Evolutionary conservation across 441 rosid species (phyloP).

Genomic region (Jatropha multifida): DNA sequence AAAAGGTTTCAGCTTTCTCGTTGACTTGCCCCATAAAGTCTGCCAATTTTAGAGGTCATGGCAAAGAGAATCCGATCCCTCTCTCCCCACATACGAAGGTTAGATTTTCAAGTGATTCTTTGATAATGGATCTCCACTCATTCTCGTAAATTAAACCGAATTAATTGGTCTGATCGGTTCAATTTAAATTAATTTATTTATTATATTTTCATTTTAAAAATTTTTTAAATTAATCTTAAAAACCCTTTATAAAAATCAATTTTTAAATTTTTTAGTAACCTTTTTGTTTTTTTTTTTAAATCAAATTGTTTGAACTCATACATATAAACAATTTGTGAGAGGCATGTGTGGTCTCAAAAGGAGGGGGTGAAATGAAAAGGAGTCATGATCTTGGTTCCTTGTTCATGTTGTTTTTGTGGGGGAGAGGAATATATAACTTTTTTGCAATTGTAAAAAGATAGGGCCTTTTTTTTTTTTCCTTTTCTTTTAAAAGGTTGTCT

Average conservation of each 20-base stretch:
- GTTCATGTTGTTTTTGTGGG: constrained; percentile 54
- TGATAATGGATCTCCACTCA: constrained; percentile 42
- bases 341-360: constrained; percentile 36
- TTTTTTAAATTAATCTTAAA: too few species aligned
- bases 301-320: too few species aligned
- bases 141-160: constrained; percentile 4
- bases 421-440: constrained; percentile 41
- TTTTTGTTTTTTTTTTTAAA: too few species aligned
- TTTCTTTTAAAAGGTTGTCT: constrained; percentile 27
- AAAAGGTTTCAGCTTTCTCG: constrained; percentile 43
- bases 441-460: constrained; percentile 40
- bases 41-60: constrained; percentile 38
- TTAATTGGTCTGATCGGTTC: too few species aligned
- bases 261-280: too few species aligned
- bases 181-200: too few species aligned
- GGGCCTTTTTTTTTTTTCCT: constrained; percentile 27
- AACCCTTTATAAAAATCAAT: too few species aligned
- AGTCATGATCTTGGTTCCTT: constrained; percentile 38
- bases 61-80: constrained; percentile 54
- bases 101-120: constrained; percentile 21
- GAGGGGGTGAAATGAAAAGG: constrained; percentile 25
- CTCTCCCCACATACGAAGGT: constrained; percentile 22
- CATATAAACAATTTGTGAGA: too few species aligned
- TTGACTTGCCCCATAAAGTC: constrained; percentile 70
- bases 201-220: too few species aligned